Base-by-base conservation (phyloP, 345 rosid genomes). In the Pistacia integerrima region DNA sequence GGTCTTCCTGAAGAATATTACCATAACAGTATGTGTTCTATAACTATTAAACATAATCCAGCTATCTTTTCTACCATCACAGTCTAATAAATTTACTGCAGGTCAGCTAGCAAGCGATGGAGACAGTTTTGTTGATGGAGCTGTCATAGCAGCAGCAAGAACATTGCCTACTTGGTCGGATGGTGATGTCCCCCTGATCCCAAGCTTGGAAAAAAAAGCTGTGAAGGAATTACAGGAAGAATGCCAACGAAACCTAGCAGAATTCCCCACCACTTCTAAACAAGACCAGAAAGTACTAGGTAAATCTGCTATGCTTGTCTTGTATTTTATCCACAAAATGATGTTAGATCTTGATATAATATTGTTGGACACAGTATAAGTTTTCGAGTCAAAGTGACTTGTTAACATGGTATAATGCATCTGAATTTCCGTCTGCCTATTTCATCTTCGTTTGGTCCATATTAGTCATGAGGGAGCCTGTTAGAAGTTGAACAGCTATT, bases 151-250 rank as follows among this genome's bases (percentile, higher is more conserved):
- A 44, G 94, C 97, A 52, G 97, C 98, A 70, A 88, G 99, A 84
- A 87, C 94, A 12, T 77, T 95, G 70, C 97, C 99, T 3, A 87
- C 88, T 73, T 95, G 97, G 97, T 90, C 98, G 74, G 96, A 93
- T 64, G 84, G 90, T 67, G 99, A 91, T 79, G 79, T 89, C 41
- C 98, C 99, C 67, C 87, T 89, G 2, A 75, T 93, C 64, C 98
- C 97, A n/a, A 93, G 91, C 66, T 57, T 72, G 12, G 97, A 93
- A 80, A 88, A 84, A 76, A 95, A 85, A 88, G 96, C 96, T 20
- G 97, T 74, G 61, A 95, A 87, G 87, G 96, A 83, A 76, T 76
- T 93, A 78, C 94, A 88, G 80, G 92, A 89, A 81, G 98, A 95
- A 83, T 93, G 98, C 82, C 87, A 77, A 49, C 79, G 81, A 84